Evolutionary conservation across 2,329 filamentous ascomycete genomes (phyloP).

Genomic region (Ascochyta viciae-villosae): DNA sequence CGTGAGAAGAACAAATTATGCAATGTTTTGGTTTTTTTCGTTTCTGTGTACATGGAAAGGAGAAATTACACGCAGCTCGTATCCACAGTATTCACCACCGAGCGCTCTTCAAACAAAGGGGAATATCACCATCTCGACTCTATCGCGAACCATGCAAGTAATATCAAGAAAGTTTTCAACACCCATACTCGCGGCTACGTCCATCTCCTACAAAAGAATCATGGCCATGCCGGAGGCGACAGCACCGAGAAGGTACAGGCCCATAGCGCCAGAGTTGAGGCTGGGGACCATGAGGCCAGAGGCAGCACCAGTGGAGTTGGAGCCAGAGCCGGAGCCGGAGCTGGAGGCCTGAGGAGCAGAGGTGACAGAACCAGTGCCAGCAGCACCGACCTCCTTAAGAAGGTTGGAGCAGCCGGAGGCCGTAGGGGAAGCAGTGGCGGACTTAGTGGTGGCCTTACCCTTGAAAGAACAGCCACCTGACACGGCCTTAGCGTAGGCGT

Average conservation of each 20-base stretch:
- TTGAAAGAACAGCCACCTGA: conserved; percentile 73
- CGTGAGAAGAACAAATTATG: not conserved
- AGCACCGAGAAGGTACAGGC: conserved; percentile 59
- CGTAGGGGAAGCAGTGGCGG: conserved; percentile 55
- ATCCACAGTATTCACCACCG: not conserved
- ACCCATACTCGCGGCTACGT: not conserved
- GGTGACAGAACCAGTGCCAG: conserved; percentile 63
- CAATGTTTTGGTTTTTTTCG: conserved; percentile 10
- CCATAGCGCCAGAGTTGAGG: conserved; percentile 56
- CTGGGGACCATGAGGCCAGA: conserved; percentile 53
- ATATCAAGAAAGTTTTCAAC: not conserved
- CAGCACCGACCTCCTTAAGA: conserved; percentile 68
- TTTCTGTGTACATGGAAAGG: conserved; percentile 8
- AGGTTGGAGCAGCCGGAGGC: conserved; percentile 63
- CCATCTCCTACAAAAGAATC: conserved; percentile 57
- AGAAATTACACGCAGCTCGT: conserved; percentile 11
- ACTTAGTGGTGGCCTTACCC: conserved; percentile 67
- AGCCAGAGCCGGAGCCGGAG: conserved; percentile 18
- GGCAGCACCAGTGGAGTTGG: conserved; percentile 45
- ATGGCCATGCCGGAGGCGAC: conserved; percentile 61
- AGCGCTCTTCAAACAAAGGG: conserved; percentile 15
- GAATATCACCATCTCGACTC: conserved; percentile 14
- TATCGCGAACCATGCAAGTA: conserved; percentile 14
- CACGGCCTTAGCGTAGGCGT: conserved; percentile 65
- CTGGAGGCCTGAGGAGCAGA: conserved; percentile 31